Percentiles rank a stretch among this genome's conserved stretches.
phyloP scores from a whole-genome alignment of 2,329 filamentous ascomycete genomes.

The Nemania sp. region DNA sequence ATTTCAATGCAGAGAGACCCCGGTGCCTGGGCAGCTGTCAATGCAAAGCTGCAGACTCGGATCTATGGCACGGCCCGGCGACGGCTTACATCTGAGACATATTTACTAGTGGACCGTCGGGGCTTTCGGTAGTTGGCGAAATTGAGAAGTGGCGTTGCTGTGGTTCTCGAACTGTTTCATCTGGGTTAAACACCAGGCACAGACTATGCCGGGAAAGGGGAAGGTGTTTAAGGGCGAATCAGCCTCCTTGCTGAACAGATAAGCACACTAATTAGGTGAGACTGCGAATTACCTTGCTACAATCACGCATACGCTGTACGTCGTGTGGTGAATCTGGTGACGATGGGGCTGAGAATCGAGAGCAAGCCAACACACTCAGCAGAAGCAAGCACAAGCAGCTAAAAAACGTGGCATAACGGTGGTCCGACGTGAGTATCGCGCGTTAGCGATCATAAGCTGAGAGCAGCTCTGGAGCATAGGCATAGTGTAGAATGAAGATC shows the following conservation, averaged over 20 bases:
- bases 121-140: constrained; percentile 36
- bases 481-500: constrained; percentile 1
- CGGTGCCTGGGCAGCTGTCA: constrained; percentile 33
- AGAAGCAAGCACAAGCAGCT: constrained; percentile 24
- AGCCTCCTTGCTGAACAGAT: constrained; percentile 22
- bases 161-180: constrained; percentile 14
- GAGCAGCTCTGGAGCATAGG: constrained; percentile 4
- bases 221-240: constrained; percentile 23
- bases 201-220: constrained; percentile 26
- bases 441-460: constrained; percentile 27
- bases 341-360: constrained; percentile 6
- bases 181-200: constrained; percentile 1
- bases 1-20: constrained; percentile 6
- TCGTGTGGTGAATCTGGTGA: constrained; percentile 16
- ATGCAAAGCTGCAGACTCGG: constrained; percentile 28
- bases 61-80: constrained; percentile 27
- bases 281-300: too few species aligned
- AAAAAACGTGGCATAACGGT: constrained; percentile 37
- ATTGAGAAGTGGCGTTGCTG: constrained; percentile 23
- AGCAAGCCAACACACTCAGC: constrained; percentile 10
- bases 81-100: constrained; percentile 25
- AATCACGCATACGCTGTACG: too few species aligned
- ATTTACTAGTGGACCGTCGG: constrained; percentile 26
- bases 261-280: constrained; percentile 10
- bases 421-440: constrained; percentile 28